Evolutionary conservation across 257 asterid genomes (phyloP).

Genomic region (Petrea volubilis): DNA sequence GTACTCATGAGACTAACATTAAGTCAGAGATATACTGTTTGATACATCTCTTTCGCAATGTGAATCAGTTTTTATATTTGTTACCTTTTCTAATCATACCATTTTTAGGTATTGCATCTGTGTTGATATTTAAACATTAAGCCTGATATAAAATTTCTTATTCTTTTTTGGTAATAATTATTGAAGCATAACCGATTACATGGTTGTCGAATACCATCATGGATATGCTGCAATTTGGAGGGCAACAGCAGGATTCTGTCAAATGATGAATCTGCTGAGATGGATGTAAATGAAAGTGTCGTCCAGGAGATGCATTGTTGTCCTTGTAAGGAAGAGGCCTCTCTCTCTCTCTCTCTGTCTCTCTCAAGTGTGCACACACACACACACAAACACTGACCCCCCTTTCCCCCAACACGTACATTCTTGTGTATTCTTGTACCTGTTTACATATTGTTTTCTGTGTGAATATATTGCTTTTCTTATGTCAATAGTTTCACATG

Average conservation of each 20-base stretch:
- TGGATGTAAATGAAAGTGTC: slow-evolving; percentile 82
- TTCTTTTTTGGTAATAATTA: neutral
- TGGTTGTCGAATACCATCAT: slow-evolving; percentile 63
- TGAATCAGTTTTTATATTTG: slow-evolving; percentile 1
- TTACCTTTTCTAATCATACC: neutral
- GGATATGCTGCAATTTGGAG: slow-evolving; percentile 91
- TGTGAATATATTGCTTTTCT: neutral
- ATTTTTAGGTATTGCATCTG: neutral
- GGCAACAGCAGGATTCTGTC: slow-evolving; percentile 49
- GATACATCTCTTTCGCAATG: neutral
- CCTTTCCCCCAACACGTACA: neutral
- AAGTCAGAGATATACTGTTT: neutral
- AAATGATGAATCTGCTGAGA: slow-evolving; percentile 79
- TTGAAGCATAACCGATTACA: slow-evolving; percentile 71
- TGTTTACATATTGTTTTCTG: neutral
- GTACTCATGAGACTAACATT: slow-evolving; percentile 17
- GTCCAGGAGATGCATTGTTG: slow-evolving; percentile 36
- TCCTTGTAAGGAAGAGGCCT: slow-evolving; percentile 35
- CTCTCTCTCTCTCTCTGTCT: neutral
- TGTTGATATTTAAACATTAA: neutral
- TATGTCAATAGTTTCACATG: slow-evolving; percentile 18
- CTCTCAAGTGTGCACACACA: neutral
- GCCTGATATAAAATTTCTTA: slow-evolving; percentile 6
- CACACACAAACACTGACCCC: neutral
- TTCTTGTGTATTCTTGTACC: neutral